Evolutionary conservation across 768 basidiomycete species (phyloP).

Genomic region (Podaxis pistillaris): DNA sequence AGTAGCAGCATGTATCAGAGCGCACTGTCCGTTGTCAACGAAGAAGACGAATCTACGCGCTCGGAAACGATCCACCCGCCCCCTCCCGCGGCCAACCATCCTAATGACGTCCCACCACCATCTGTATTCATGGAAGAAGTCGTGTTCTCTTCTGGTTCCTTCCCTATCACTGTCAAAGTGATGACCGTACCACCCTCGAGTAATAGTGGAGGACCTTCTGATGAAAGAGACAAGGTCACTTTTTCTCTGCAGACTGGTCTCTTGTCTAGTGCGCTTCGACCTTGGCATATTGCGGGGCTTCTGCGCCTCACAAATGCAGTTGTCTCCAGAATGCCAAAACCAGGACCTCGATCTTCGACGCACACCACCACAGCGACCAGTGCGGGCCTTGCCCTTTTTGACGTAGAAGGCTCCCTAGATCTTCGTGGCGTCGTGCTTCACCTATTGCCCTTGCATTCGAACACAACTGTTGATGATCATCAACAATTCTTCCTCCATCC

Average conservation of each 20-base stretch:
- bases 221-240: slow-evolving; percentile 23
- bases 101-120: neutral
- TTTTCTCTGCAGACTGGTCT: slow-evolving; percentile 36
- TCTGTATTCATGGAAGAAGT: slow-evolving; percentile 33
- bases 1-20: slow-evolving; percentile 79
- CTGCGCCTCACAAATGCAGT: slow-evolving; percentile 38
- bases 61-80: neutral
- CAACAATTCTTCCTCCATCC: slow-evolving; percentile 55
- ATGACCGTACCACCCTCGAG: slow-evolving; percentile 39
- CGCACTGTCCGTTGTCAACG: slow-evolving; percentile 23
- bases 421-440: slow-evolving; percentile 45
- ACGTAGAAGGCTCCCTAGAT: slow-evolving; percentile 14
- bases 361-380: neutral
- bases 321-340: slow-evolving; percentile 12
- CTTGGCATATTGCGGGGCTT: slow-evolving; percentile 54
- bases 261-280: slow-evolving; percentile 55
- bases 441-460: slow-evolving; percentile 39
- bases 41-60: neutral
- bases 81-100: neutral
- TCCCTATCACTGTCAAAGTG: slow-evolving; percentile 59
- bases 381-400: neutral
- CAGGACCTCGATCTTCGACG: neutral
- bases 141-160: slow-evolving; percentile 60
- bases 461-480: slow-evolving; percentile 18
- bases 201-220: slow-evolving; percentile 2